These are phyloP conservation scores for Tolypocladium nubicola DNA, from an alignment of 2,329 filamentous ascomycete species.

Conservation along the genomic window DNA sequence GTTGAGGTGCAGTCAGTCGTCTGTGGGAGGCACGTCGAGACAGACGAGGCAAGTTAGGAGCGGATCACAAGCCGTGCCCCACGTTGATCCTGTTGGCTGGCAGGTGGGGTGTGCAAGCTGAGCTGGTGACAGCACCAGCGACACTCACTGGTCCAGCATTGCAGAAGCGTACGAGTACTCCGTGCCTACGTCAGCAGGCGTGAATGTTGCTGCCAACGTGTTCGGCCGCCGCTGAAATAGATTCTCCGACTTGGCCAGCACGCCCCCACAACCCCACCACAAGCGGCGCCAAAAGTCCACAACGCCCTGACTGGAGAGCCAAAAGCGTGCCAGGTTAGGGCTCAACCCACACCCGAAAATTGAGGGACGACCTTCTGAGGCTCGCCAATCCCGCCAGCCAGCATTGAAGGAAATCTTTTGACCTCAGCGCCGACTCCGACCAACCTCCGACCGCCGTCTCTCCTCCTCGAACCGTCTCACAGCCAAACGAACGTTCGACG, in stretches of 20 bases:
- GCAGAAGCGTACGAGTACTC: too few species aligned
- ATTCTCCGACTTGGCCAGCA: conserved; percentile 6
- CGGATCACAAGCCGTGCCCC: conserved; percentile 1
- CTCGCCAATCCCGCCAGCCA: conserved; percentile 2
- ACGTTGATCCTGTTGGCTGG: neutral
- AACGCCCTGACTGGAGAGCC: neutral
- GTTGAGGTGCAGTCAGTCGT: neutral
- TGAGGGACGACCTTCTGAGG: conserved; percentile 3
- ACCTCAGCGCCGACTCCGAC: conserved; percentile 4
- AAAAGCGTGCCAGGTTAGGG: conserved; percentile 11
- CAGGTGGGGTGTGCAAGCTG: neutral
- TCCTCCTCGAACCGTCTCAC: conserved; percentile 15
- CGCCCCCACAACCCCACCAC: neutral
- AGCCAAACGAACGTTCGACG: conserved; percentile 11
- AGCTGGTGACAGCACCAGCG: neutral
- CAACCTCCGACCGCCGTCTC: neutral
- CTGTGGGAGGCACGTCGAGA: neutral
- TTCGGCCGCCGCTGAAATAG: conserved; percentile 9
- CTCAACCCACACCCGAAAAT: conserved; percentile 19
- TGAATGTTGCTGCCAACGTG: neutral
- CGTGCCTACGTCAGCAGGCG: neutral
- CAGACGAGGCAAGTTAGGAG: neutral
- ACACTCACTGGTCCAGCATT: neutral
- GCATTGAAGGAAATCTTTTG: conserved; percentile 5
- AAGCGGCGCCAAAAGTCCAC: neutral